Base-by-base conservation (phyloP, 2,329 filamentous ascomycete species). In the Penicillium corylophilum region DNA sequence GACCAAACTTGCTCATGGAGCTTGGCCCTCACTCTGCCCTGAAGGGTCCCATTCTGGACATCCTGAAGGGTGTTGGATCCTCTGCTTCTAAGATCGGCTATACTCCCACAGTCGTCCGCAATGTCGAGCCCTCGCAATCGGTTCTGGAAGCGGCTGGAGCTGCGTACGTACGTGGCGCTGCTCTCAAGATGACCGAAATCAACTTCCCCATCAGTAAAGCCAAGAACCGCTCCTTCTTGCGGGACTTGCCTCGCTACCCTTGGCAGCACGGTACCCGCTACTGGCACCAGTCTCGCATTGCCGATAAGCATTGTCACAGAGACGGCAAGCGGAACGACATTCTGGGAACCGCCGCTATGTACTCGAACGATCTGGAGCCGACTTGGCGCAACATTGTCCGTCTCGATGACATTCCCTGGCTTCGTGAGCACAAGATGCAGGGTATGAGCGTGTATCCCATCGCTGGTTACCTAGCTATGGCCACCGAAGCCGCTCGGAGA, bases 261-360 rank as follows among this genome's bases (percentile, higher is more conserved):
- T 82, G 79, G 76, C 75, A 81, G 39, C 77, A 80, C 56, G 69
- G 71, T 1, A 69, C 71, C 23, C 50, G 57, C 1, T 69, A 76
- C 54, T 79, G 74, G 66, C 68, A 73, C 20, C 74, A 79, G 51
- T 74, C 75, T 15, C 69, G 77, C 4, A 57, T 78, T 5, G 65
- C 68, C 1, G 55, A 65, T 2, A 75, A 64, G 39, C 54, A 61
- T 10, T 44, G 33, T 2, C 23, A 43, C 18, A 52, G 62, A 42
- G 55, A 55, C 22, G 57, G 57, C 16, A 48, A 55, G 1, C 64
- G 61, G 10, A 65, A 65, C 40, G 65, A 68, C 48, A 46, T 67
- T 1, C 50, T 68, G n/a, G 66, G 66, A n/a, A 53, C 59, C 0
- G 35, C 53, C 38, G 52, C 58, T 5, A 56, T 57, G 13, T 65